Evolutionary conservation across 768 basidiomycete species (phyloP).

Genomic region (Serendipita sp.): DNA sequence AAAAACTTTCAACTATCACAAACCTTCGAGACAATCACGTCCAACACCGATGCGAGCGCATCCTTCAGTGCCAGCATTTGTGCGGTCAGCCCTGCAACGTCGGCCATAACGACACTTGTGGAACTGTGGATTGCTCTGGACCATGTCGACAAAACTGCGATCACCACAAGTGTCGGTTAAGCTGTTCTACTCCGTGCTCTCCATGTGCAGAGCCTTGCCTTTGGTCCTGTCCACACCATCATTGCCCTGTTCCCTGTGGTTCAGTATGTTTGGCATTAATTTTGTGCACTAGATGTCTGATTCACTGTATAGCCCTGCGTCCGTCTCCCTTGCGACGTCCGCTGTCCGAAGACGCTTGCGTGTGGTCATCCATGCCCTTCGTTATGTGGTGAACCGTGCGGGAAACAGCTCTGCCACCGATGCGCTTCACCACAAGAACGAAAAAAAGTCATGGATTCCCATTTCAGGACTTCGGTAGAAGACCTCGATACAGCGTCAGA

Average conservation of each 20-base stretch:
- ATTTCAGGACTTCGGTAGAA: slow-evolving; percentile 32
- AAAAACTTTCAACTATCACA: slow-evolving; percentile 14
- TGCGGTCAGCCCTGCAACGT: slow-evolving; percentile 30
- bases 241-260: slow-evolving; percentile 49
- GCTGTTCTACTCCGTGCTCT: slow-evolving; percentile 39
- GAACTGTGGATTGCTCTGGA: slow-evolving; percentile 26
- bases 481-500: slow-evolving; percentile 30
- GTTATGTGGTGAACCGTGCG: slow-evolving; percentile 54
- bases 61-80: slow-evolving; percentile 38
- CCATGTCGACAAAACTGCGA: slow-evolving; percentile 37
- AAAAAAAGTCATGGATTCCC: slow-evolving; percentile 39
- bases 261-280: slow-evolving; percentile 30
- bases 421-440: slow-evolving; percentile 27
- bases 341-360: slow-evolving; percentile 28
- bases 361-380: slow-evolving; percentile 58
- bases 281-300: neutral
- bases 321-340: slow-evolving; percentile 44
- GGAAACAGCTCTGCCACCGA: slow-evolving; percentile 32
- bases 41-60: slow-evolving; percentile 33
- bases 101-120: slow-evolving; percentile 32
- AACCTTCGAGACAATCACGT: slow-evolving; percentile 22
- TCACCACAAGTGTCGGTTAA: slow-evolving; percentile 32
- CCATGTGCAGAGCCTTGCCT: slow-evolving; percentile 47
- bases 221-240: slow-evolving; percentile 40
- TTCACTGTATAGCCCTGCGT: slow-evolving; percentile 34